Conservation (phyloP, 2,329 filamentous ascomycete species). For the Alternaria consortialis region DNA sequence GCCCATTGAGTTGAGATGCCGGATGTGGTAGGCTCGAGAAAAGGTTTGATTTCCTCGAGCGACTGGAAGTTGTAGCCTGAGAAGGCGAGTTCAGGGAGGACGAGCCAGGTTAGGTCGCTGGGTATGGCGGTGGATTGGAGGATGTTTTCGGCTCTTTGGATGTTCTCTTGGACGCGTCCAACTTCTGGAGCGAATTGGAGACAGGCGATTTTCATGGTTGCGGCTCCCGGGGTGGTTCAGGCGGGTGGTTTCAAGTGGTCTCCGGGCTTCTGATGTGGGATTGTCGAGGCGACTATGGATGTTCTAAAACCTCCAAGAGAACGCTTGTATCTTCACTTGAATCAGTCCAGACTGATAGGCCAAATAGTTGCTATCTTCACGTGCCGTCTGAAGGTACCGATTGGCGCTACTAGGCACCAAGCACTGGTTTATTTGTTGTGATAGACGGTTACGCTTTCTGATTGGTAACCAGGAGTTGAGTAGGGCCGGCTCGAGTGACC, state of each 20-base stretch:
- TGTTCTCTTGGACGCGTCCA: slow-evolving; percentile 74
- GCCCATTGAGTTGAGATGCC: slow-evolving; percentile 79
- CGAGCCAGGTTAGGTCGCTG: slow-evolving; percentile 69
- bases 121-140: slow-evolving; percentile 60
- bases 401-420: slow-evolving; percentile 1
- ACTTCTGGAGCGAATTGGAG: slow-evolving; percentile 77
- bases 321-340: background rate
- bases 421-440: background rate
- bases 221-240: background rate
- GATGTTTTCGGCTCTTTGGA: slow-evolving; percentile 72
- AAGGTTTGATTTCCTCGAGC: slow-evolving; percentile 71
- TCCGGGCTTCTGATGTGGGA: background rate
- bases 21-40: slow-evolving; percentile 70
- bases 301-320: background rate
- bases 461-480: background rate
- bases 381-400: background rate
- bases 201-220: slow-evolving; percentile 71
- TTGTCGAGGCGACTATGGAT: background rate
- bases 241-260: background rate
- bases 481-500: slow-evolving; percentile 1
- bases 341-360: slow-evolving; percentile 6
- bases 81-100: slow-evolving; percentile 81
- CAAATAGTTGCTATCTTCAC: slow-evolving; percentile 1
- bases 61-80: slow-evolving; percentile 83
- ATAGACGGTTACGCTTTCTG: slow-evolving; percentile 1